These are phyloP conservation scores for Ziziphus jujuba DNA, from an alignment of 306 rosid genomes.

Conservation along the genomic window DNA sequence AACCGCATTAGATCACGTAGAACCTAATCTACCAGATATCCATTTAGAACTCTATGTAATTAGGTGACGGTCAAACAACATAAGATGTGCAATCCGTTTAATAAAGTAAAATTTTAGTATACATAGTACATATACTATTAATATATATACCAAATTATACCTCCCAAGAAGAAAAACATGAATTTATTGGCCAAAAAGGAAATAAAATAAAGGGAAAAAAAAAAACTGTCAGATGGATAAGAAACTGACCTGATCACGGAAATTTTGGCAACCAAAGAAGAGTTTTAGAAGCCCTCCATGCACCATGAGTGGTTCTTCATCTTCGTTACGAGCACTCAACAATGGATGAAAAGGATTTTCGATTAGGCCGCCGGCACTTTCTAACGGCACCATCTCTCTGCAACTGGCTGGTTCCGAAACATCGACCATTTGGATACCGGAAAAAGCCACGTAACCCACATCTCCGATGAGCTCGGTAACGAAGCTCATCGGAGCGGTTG, in stretches of 20 bases:
- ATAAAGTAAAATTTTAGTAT: too few relatives aligned
- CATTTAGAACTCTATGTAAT: too few relatives aligned
- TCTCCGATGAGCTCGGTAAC: conserved; percentile 33
- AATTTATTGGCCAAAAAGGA: too few relatives aligned
- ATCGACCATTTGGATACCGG: conserved; percentile 43
- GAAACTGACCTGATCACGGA: conserved; percentile 57
- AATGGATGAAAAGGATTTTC: conserved; percentile 34
- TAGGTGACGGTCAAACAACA: too few relatives aligned
- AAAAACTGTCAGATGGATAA: background rate
- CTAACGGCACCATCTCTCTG: conserved; percentile 44
- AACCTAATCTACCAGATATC: too few relatives aligned
- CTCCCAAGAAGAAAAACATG: too few relatives aligned
- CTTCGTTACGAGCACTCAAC: conserved; percentile 31
- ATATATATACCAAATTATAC: too few relatives aligned
- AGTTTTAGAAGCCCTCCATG: conserved; percentile 54
- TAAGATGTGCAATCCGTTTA: too few relatives aligned
- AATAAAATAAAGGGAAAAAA: too few relatives aligned
- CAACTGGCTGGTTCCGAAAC: background rate
- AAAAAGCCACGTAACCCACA: conserved; percentile 62
- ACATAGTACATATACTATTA: too few relatives aligned
- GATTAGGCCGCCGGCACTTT: conserved; percentile 23
- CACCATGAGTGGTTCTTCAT: conserved; percentile 56
- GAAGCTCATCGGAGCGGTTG: conserved; percentile 33
- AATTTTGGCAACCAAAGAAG: conserved; percentile 28
- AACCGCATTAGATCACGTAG: too few relatives aligned